These are phyloP conservation scores for Macroventuria anomochaeta DNA, from an alignment of 2,329 filamentous ascomycete genomes.

Conservation along the genomic window DNA sequence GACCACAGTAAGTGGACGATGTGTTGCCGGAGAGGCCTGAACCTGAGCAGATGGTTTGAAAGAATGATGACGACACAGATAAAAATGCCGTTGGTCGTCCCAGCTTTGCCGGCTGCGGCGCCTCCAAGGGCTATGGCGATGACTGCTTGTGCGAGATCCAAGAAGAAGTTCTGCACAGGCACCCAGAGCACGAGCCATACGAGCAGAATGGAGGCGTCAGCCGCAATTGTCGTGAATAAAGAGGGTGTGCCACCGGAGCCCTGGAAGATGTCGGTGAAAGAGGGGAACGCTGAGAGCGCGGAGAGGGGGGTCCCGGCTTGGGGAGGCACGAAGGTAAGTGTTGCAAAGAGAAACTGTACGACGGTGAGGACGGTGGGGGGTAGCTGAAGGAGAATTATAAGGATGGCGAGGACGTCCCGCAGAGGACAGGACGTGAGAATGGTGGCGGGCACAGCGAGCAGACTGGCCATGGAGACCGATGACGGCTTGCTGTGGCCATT, in stretches of 20 bases:
- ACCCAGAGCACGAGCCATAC: slow-evolving; percentile 89
- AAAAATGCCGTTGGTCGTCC: slow-evolving; percentile 73
- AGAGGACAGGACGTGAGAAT: slow-evolving; percentile 89
- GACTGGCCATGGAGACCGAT: slow-evolving; percentile 67
- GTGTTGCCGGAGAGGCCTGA: slow-evolving; percentile 58
- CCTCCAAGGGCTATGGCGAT: slow-evolving; percentile 91
- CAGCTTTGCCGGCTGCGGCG: slow-evolving; percentile 72
- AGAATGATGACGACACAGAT: slow-evolving; percentile 73
- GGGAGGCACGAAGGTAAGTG: slow-evolving; percentile 89
- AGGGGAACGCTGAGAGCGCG: slow-evolving; percentile 73
- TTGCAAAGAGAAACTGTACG: slow-evolving; percentile 91
- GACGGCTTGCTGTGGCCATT: slow-evolving; percentile 67
- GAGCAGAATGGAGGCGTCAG: slow-evolving; percentile 82
- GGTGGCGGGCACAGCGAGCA: slow-evolving; percentile 79
- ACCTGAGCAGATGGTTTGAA: slow-evolving; percentile 58
- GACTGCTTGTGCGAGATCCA: slow-evolving; percentile 91
- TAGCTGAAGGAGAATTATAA: slow-evolving; percentile 93
- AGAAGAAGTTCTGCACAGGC: slow-evolving; percentile 83
- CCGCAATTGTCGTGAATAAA: slow-evolving; percentile 80
- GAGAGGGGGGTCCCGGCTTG: slow-evolving; percentile 75
- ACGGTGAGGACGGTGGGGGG: slow-evolving; percentile 86
- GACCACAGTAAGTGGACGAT: slow-evolving; percentile 50
- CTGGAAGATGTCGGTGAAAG: slow-evolving; percentile 90
- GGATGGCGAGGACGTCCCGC: slow-evolving; percentile 93
- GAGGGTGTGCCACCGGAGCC: slow-evolving; percentile 85